Base-by-base conservation (phyloP, 805 yeast genomes). In the Barnettozyma populi region DNA sequence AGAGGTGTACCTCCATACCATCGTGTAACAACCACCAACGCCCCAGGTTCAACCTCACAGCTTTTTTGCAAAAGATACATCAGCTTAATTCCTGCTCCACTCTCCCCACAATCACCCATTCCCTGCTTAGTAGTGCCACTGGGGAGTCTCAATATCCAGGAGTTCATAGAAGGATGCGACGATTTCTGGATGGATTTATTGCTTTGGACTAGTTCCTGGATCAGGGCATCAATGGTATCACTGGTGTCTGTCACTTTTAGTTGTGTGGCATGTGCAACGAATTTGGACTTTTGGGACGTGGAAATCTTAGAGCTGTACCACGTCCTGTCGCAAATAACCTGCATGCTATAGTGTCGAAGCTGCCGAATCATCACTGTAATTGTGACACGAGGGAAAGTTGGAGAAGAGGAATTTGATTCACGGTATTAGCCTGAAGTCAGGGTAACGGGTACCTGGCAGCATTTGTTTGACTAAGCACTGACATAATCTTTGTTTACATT, bases 1-100 rank as follows among this genome's bases (percentile, higher is more conserved):
- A 87, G 60, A 4, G 86, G 86, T 0, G 73, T 72, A 0, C 95
- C 95, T 1, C 92, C 92, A 59, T 84, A 84, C 95, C 95, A 86
- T 50, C 96, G 61, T 0, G 86, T 77, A 0, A 84, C 94, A 24
- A 86, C 80, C 1, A 86, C 74, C 16, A 86, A 56, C 0, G 80
- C 7, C 9, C 41, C 75, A 58, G 84, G 82, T 4, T 72, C 63
- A 11, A 80, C 46, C 35, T 75, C 61, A 20, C 14, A 19, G 11
- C 27, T 21, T 27, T 78, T 64, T 19, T 77, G 79, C 18, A 86
- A 52, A 4, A 85, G 59, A 10, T 78, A 76, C 47, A 84, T 57
- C 9, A 87, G 53, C 49, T 84, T 64, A 14, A 70, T 60, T 0
- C 94, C 95, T 0, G 90, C 85, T 1, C 90, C 90, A 6, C 78